These are phyloP conservation scores for Podaxis sp. DNA, from an alignment of 768 basidiomycete species.

Conservation along the genomic window DNA sequence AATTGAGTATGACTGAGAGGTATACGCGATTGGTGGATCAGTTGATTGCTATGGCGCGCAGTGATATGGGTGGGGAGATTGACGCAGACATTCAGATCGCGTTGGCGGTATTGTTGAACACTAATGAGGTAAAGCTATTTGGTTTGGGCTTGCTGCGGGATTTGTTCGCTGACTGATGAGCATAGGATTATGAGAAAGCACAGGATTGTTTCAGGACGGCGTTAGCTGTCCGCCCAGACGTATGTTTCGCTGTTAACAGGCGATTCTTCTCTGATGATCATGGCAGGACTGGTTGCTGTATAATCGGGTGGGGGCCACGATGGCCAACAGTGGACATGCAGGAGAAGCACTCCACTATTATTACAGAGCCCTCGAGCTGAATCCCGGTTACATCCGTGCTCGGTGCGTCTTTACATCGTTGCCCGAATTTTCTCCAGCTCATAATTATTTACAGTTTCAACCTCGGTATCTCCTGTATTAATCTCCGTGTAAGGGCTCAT, in stretches of 20 bases:
- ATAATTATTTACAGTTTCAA: constrained; percentile 70
- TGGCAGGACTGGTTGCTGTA: constrained; percentile 86
- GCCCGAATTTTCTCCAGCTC: constrained; percentile 5
- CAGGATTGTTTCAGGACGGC: constrained; percentile 94
- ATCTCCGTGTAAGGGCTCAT: constrained; percentile 61
- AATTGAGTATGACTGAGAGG: constrained; percentile 34
- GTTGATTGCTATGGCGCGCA: constrained; percentile 78
- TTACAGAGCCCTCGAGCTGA: constrained; percentile 79
- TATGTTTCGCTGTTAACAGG: constrained; percentile 28
- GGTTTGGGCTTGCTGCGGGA: constrained; percentile 3
- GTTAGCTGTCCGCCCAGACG: constrained; percentile 83
- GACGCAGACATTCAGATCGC: constrained; percentile 97
- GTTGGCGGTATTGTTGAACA: constrained; percentile 88
- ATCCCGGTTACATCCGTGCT: constrained; percentile 89
- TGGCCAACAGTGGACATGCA: constrained; percentile 84
- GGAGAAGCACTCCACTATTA: constrained; percentile 88
- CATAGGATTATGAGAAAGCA: constrained; percentile 86
- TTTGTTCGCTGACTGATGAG: not conserved
- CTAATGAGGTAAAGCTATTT: constrained; percentile 68
- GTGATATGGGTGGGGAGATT: constrained; percentile 54
- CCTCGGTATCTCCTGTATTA: constrained; percentile 89
- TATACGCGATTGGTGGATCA: constrained; percentile 65
- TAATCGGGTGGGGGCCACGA: constrained; percentile 92
- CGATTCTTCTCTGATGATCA: constrained; percentile 2
- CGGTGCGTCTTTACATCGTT: constrained; percentile 44